Evolutionary conservation across 441 rosid genomes (phyloP).

Genomic region (Pelargonium australe): DNA sequence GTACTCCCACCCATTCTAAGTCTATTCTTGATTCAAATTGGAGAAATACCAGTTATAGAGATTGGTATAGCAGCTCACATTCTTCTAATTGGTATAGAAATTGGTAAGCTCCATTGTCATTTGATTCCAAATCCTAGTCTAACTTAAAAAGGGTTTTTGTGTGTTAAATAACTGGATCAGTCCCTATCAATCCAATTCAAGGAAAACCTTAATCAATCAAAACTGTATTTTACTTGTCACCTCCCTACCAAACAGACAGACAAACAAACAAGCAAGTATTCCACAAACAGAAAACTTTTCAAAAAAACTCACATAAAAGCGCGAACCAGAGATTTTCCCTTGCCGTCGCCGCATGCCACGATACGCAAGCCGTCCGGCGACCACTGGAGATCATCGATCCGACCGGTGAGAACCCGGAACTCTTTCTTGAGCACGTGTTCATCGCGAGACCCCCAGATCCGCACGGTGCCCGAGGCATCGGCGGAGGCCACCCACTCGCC

Average conservation of each 20-base stretch:
- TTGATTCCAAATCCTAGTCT: neutral
- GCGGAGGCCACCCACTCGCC: slow-evolving; percentile 99
- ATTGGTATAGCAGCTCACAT: too few species aligned
- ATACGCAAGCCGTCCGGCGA: slow-evolving; percentile 86
- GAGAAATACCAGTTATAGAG: too few species aligned
- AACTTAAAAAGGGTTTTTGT: neutral
- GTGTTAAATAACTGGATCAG: neutral
- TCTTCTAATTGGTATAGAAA: too few species aligned
- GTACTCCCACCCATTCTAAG: too few species aligned
- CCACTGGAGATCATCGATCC: slow-evolving; percentile 99
- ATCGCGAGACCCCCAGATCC: slow-evolving; percentile 82
- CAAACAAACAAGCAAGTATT: neutral
- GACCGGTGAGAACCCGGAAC: slow-evolving; percentile 75
- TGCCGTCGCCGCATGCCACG: slow-evolving; percentile 91
- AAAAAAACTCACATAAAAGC: slow-evolving; percentile 70
- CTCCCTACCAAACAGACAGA: neutral
- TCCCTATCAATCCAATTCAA: neutral
- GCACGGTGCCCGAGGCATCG: slow-evolving; percentile 68
- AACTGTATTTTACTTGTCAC: neutral
- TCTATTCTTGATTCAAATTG: too few species aligned
- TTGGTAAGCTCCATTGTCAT: neutral
- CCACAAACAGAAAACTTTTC: neutral
- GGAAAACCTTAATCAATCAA: neutral
- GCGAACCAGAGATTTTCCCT: slow-evolving; percentile 83
- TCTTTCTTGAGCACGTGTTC: slow-evolving; percentile 85